These are phyloP conservation scores for Fraxinus sp. DNA, from an alignment of 305 asterid species.

Conservation along the genomic window DNA sequence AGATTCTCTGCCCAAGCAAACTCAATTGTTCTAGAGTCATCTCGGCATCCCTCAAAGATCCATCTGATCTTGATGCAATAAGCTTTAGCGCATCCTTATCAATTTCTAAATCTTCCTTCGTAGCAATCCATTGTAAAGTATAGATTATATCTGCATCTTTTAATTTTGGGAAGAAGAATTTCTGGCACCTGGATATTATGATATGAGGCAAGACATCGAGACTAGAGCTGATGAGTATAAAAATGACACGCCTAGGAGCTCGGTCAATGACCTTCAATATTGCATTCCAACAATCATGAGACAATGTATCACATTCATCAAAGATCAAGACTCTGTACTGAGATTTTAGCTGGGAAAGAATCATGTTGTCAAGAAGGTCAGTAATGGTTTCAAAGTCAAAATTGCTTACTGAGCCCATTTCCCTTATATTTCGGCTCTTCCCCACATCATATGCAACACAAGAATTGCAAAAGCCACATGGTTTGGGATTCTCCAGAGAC, in stretches of 20 bases:
- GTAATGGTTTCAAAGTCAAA: conserved; percentile 55
- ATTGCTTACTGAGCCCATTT: conserved; percentile 71
- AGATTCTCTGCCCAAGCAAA: conserved; percentile 84
- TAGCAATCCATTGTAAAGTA: conserved; percentile 86
- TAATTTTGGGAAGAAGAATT: conserved; percentile 89
- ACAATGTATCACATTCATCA: conserved; percentile 76
- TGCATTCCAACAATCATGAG: conserved; percentile 81
- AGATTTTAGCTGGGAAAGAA: conserved; percentile 52
- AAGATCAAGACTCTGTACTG: conserved; percentile 73
- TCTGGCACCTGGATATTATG: conserved; percentile 95
- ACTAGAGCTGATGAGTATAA: conserved; percentile 79
- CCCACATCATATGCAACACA: conserved; percentile 59
- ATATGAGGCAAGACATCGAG: conserved; percentile 87
- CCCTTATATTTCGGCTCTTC: conserved; percentile 63
- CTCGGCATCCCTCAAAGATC: conserved; percentile 95
- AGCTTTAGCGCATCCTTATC: conserved; percentile 95
- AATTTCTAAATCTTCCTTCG: conserved; percentile 77
- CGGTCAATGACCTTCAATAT: conserved; percentile 80
- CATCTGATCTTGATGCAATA: conserved; percentile 91
- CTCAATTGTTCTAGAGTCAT: conserved; percentile 98
- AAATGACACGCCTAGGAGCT: conserved; percentile 87
- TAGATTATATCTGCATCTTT: conserved; percentile 90
- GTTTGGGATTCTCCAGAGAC: conserved; percentile 69
- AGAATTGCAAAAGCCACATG: conserved; percentile 83
- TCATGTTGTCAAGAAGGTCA: conserved; percentile 57